phyloP scores from a whole-genome alignment of 768 basidiomycete genomes.

The Mycena chlorophos region DNA sequence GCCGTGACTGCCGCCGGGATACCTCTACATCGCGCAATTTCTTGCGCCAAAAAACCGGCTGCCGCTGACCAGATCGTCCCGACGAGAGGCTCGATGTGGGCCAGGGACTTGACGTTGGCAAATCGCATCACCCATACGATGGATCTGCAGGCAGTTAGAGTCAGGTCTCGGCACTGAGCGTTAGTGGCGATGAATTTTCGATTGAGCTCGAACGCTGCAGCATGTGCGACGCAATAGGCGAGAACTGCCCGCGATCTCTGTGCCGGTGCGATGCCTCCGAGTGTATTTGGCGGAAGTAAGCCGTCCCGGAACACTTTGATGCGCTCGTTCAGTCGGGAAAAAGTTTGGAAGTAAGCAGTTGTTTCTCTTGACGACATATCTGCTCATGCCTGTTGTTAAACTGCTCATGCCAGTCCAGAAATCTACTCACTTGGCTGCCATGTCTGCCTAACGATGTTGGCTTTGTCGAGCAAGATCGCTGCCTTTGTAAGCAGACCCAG shows the following conservation, averaged over 20 bases:
- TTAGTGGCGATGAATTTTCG: constrained; percentile 7
- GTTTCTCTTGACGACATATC: constrained; percentile 24
- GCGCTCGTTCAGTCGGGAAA: constrained; percentile 27
- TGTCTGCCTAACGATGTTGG: constrained; percentile 17
- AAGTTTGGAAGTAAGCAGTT: constrained; percentile 22
- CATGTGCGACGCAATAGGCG: constrained; percentile 10
- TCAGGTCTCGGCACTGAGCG: constrained; percentile 3
- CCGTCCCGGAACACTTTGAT: constrained; percentile 21
- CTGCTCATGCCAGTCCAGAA: background rate
- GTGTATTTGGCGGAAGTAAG: constrained; percentile 4
- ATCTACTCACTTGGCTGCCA: constrained; percentile 24
- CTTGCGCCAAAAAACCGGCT: constrained; percentile 1
- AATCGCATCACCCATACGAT: constrained; percentile 1
- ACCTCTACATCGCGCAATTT: background rate
- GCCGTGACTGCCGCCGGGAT: constrained; percentile 1
- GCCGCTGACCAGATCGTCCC: constrained; percentile 10
- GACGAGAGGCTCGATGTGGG: constrained; percentile 10
- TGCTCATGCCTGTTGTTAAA: constrained; percentile 6
- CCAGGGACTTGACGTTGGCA: background rate
- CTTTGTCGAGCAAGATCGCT: constrained; percentile 28
- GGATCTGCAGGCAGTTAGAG: constrained; percentile 1
- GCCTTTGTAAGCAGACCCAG: constrained; percentile 2
- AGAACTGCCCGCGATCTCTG: constrained; percentile 4
- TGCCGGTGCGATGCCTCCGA: background rate
- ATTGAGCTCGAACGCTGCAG: constrained; percentile 10